Evolutionary conservation across 164 flowering plant genomes (phyloP).

Genomic region (Chimonanthus salicifolius): DNA sequence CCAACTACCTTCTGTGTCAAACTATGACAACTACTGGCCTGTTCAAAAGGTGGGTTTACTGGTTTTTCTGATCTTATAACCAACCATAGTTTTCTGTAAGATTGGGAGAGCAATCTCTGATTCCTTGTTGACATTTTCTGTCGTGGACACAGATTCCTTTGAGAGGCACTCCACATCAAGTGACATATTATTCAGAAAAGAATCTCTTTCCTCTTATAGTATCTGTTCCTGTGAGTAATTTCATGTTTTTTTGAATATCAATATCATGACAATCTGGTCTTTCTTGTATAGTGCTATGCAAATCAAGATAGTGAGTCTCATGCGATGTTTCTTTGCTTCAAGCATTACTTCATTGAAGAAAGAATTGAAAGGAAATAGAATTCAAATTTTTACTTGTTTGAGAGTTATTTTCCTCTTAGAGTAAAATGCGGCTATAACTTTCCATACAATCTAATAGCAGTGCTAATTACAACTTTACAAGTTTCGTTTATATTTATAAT

Average conservation of each 20-base stretch:
- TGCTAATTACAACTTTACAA: too few species aligned
- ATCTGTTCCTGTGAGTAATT: constrained; percentile 81
- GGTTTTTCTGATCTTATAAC: neutral
- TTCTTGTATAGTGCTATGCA: neutral
- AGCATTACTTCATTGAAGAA: neutral
- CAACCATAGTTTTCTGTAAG: neutral
- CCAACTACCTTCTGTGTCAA: constrained; percentile 71
- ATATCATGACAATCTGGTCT: neutral
- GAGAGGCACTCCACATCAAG: constrained; percentile 97
- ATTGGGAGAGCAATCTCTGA: neutral
- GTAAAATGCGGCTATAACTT: neutral
- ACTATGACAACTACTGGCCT: constrained; percentile 95
- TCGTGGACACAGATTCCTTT: constrained; percentile 60
- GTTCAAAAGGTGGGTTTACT: constrained; percentile 68
- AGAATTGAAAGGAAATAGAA: neutral
- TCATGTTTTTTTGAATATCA: constrained; percentile 2
- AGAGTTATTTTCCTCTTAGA: neutral
- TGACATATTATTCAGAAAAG: constrained; percentile 89
- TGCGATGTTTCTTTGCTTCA: too few species aligned
- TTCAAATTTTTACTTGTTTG: neutral
- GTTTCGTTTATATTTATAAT: too few species aligned
- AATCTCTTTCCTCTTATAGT: constrained; percentile 88
- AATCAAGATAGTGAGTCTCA: neutral
- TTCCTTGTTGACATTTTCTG: neutral
- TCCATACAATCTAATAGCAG: too few species aligned